Evolutionary conservation across 2,329 filamentous ascomycete genomes (phyloP).

Genomic region (Eutypa lata): DNA sequence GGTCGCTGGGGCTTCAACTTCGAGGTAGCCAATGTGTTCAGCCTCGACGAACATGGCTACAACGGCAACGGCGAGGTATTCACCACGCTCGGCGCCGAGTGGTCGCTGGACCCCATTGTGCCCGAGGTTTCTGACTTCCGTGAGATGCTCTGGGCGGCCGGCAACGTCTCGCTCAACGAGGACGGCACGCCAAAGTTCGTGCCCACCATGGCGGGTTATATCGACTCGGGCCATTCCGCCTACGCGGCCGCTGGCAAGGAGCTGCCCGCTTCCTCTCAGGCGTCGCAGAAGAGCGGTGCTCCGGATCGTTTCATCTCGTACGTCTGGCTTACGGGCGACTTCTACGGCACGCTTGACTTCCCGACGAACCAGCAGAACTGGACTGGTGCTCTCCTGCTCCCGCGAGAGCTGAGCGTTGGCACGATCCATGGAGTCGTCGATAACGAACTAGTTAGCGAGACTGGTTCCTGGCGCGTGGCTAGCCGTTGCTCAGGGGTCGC

Average conservation of each 20-base stretch:
- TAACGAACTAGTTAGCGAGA: slow-evolving; percentile 35
- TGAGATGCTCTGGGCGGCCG: slow-evolving; percentile 40
- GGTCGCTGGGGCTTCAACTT: slow-evolving; percentile 42
- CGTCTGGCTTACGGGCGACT: slow-evolving; percentile 41
- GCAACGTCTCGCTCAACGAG: slow-evolving; percentile 27
- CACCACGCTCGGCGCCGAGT: slow-evolving; percentile 39
- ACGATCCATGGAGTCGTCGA: slow-evolving; percentile 37
- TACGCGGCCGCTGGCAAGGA: slow-evolving; percentile 42
- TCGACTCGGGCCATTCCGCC: slow-evolving; percentile 38
- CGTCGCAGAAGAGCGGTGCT: slow-evolving; percentile 33
- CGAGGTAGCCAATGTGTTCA: slow-evolving; percentile 41
- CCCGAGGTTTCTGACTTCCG: slow-evolving; percentile 35
- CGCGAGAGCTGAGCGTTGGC: slow-evolving; percentile 38
- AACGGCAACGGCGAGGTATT: slow-evolving; percentile 37
- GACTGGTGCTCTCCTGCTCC: slow-evolving; percentile 40
- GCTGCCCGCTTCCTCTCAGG: slow-evolving; percentile 33
- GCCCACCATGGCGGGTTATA: slow-evolving; percentile 37
- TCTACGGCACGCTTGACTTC: slow-evolving; percentile 35
- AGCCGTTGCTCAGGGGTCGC: slow-evolving; percentile 29
- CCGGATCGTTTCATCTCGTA: slow-evolving; percentile 40
- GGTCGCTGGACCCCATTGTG: slow-evolving; percentile 36
- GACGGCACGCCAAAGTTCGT: slow-evolving; percentile 31
- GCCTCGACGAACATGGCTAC: slow-evolving; percentile 36
- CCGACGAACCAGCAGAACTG: slow-evolving; percentile 40
- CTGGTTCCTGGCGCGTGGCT: slow-evolving; percentile 35